phyloP scores from a whole-genome alignment of 2,329 filamentous ascomycete genomes.

The Eurotiales sp. region DNA sequence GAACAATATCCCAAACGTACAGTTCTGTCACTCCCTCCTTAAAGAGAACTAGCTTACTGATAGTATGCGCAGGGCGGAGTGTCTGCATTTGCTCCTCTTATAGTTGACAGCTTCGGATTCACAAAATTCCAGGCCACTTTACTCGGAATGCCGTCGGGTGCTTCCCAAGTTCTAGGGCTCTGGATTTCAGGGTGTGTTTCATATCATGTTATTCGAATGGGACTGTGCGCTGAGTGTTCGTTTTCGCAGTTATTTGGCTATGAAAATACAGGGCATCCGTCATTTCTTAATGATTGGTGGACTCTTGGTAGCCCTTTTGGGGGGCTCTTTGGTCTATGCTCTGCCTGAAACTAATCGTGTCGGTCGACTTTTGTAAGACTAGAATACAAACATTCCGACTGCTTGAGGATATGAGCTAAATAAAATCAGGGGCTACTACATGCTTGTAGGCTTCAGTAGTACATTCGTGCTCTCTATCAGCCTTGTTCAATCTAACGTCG shows the following conservation, averaged over 20 bases:
- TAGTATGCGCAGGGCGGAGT: constrained; percentile 31
- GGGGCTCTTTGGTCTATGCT: constrained; percentile 70
- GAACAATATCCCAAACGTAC: constrained; percentile 1
- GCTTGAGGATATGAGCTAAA: too few species aligned
- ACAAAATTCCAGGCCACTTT: constrained; percentile 62
- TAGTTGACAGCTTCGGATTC: constrained; percentile 65
- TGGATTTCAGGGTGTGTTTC: neutral
- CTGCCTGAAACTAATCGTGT: constrained; percentile 59
- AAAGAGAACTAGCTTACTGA: too few species aligned
- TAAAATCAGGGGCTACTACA: neutral
- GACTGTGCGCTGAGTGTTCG: constrained; percentile 38
- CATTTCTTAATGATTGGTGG: neutral
- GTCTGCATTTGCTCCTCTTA: constrained; percentile 45
- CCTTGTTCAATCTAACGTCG: constrained; percentile 37
- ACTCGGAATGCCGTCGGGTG: constrained; percentile 60
- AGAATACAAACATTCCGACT: too few species aligned
- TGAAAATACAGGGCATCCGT: neutral
- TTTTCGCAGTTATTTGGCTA: constrained; percentile 22
- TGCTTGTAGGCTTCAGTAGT: constrained; percentile 24
- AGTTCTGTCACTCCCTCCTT: too few species aligned
- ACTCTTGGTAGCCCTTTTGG: constrained; percentile 59
- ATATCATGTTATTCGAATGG: constrained; percentile 23
- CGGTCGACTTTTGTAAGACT: neutral
- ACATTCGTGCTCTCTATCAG: constrained; percentile 34
- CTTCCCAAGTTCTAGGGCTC: constrained; percentile 62